phyloP scores from a whole-genome alignment of 2,329 filamentous ascomycete genomes.

The Phaeoacremonium minimum region DNA sequence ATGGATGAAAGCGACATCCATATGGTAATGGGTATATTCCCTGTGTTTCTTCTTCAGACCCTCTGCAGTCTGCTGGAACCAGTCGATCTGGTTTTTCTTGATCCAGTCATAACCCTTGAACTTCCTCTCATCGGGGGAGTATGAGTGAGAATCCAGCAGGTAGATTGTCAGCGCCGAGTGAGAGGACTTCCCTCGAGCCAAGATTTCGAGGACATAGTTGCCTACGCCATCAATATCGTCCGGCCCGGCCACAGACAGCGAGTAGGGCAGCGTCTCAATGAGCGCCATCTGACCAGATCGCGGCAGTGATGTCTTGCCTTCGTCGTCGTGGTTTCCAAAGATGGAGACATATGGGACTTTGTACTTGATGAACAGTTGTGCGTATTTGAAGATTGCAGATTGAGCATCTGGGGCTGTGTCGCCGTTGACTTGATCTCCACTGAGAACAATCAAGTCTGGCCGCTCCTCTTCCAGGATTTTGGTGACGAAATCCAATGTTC shows the following conservation, averaged over 20 bases:
- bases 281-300: slow-evolving; percentile 79
- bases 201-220: slow-evolving; percentile 90
- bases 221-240: slow-evolving; percentile 83
- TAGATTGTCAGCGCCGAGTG: slow-evolving; percentile 95
- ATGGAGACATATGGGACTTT: slow-evolving; percentile 90
- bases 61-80: slow-evolving; percentile 80
- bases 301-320: slow-evolving; percentile 62
- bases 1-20: slow-evolving; percentile 96
- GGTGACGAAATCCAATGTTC: slow-evolving; percentile 85
- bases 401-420: slow-evolving; percentile 89
- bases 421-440: slow-evolving; percentile 93
- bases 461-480: slow-evolving; percentile 86
- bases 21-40: slow-evolving; percentile 85
- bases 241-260: slow-evolving; percentile 79
- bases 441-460: slow-evolving; percentile 86
- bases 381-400: slow-evolving; percentile 90
- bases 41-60: slow-evolving; percentile 71
- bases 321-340: slow-evolving; percentile 97
- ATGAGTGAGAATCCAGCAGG: slow-evolving; percentile 87
- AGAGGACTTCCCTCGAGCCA: slow-evolving; percentile 71
- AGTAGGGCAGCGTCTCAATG: slow-evolving; percentile 83
- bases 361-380: slow-evolving; percentile 76
- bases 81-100: slow-evolving; percentile 88
- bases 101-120: slow-evolving; percentile 97
- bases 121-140: slow-evolving; percentile 82